These are phyloP conservation scores for Pseudomassariella vexata DNA, from an alignment of 2,329 filamentous ascomycete species.

Conservation along the genomic window DNA sequence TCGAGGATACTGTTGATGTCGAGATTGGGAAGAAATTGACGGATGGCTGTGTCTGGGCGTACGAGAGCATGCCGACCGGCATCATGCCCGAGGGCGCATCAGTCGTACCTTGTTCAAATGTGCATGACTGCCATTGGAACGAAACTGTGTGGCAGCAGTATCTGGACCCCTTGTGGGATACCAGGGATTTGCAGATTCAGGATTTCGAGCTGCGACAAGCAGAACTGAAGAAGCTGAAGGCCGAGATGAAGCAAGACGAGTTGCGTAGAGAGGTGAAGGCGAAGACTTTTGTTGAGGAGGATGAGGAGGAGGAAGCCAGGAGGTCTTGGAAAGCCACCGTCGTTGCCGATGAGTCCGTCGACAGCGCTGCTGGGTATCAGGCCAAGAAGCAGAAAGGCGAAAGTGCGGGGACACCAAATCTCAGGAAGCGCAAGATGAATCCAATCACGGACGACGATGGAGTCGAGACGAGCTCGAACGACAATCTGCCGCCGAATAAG, in stretches of 20 bases:
- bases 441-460: constrained; percentile 1
- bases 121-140: constrained; percentile 47
- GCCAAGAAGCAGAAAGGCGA: too few species aligned
- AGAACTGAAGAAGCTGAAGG: constrained; percentile 27
- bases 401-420: background rate
- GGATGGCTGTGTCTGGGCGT: constrained; percentile 66
- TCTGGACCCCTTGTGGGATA: constrained; percentile 40
- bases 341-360: background rate
- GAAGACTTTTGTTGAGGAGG: background rate
- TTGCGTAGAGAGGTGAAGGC: constrained; percentile 7
- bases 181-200: constrained; percentile 35
- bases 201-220: constrained; percentile 34
- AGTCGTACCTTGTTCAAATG: constrained; percentile 41
- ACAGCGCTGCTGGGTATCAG: too few species aligned
- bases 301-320: background rate
- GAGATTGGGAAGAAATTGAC: constrained; percentile 58
- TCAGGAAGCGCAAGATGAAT: constrained; percentile 1
- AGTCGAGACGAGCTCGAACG: constrained; percentile 9
- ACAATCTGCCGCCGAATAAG: constrained; percentile 8
- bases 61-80: constrained; percentile 52
- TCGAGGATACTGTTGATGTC: constrained; percentile 53
- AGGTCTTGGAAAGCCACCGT: too few species aligned
- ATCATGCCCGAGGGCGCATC: constrained; percentile 58
- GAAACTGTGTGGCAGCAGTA: constrained; percentile 41
- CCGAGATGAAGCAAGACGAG: constrained; percentile 10